Base-by-base conservation (phyloP, 2,329 filamentous ascomycete species). In the Westerdykella sp. region DNA sequence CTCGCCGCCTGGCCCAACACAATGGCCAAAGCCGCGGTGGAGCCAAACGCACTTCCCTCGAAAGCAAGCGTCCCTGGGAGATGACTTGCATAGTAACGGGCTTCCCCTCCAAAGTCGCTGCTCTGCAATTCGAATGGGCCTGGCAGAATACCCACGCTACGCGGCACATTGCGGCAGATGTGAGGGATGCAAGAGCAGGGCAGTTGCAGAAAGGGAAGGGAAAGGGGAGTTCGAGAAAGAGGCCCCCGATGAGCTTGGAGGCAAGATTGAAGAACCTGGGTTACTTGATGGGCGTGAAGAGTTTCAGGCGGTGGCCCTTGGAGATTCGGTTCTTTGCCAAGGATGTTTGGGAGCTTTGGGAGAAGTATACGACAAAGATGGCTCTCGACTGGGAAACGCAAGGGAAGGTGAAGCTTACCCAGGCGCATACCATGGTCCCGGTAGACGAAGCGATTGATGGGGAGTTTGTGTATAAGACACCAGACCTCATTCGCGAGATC, bases 91-190 rank as follows among this genome's bases (percentile, higher is more conserved):
- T 96, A 5, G 85, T 97, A 1, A 85, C 86, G 6, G 91, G 91
- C 0, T 98, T 98, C 52, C 88, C 87, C 0, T 91, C 85, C 53
- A 84, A 84, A 57, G 80, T 91, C 30, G 88, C 87, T 0, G 93
- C 93, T 1, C 70, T 98, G 50, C 91, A 97, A 60, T 97, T 98
- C 61, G 91, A 97, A 85, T 96, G 91, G 91, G 90, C 91, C 32
- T 84, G 94, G 75, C 87, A 87, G 52, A 89, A 97, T 61, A 80
- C 89, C 1, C 85, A 93, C 60, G 65, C 84, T 28, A 90, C 90
- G 5, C 73, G 84, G 28, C 89, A 95, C 62, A 88, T 95, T 44
- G 77, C 84, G 37, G 48, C 51, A 32, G 50, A 62, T 23, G 54
- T 63, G 34, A 54, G 62, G 11, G 55, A 63, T 30, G 60, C 61